phyloP scores from a whole-genome alignment of 768 basidiomycete genomes.

The Pleurotus salmoneostramineus region DNA sequence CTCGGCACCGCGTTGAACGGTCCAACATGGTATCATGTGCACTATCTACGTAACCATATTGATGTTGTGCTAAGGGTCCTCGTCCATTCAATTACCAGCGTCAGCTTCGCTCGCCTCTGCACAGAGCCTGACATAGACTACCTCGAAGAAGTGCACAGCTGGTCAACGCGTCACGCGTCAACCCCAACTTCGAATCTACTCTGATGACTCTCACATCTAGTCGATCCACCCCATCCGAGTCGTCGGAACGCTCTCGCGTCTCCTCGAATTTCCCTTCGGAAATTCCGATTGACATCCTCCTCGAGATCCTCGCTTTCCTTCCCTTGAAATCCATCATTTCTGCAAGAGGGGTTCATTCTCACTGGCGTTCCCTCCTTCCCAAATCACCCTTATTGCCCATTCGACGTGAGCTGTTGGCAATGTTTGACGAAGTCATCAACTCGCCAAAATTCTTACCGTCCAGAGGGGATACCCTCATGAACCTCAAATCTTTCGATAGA shows the following conservation, averaged over 20 bases:
- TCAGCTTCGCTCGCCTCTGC: no score
- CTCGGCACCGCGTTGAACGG: no score
- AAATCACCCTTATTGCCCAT: background rate
- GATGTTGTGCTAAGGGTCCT: no score
- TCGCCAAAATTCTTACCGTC: slow-evolving; percentile 1
- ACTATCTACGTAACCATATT: no score
- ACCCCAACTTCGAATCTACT: no score
- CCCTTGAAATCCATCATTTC: slow-evolving; percentile 7
- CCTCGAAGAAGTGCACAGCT: no score
- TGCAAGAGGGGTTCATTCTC: background rate
- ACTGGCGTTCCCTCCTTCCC: slow-evolving; percentile 3
- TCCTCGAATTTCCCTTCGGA: background rate
- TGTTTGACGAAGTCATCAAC: background rate
- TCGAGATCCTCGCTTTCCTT: slow-evolving; percentile 4
- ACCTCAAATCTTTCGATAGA: slow-evolving; percentile 1
- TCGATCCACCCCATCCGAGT: background rate
- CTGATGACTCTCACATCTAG: background rate
- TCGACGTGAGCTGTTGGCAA: slow-evolving; percentile 1
- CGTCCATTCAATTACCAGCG: no score
- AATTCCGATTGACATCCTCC: slow-evolving; percentile 1
- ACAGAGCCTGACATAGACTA: no score
- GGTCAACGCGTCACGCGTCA: no score
- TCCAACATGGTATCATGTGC: no score
- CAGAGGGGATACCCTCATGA: background rate
- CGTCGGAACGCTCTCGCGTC: background rate